Evolutionary conservation across 2,329 filamentous ascomycete species (phyloP), one percentile per base, ranked within the genome.

Genomic region (Elsinoe necatrix): DNA sequence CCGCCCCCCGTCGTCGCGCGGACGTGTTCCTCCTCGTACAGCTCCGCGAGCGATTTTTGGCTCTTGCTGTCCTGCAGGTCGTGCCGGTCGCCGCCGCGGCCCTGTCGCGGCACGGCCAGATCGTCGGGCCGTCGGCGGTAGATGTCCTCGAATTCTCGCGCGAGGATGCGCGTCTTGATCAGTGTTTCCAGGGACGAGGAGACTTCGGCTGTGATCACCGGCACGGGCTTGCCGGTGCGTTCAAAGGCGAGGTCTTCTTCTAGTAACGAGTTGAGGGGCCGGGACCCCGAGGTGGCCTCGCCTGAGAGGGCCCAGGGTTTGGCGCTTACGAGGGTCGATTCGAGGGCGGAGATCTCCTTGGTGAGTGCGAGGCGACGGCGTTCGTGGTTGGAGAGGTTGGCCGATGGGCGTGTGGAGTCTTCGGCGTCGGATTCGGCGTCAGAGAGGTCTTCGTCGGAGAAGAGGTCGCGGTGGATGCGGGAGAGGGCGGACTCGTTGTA

Each of bases 221-320:
- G 89, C 0, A 97, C 86, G 0, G 93, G 92, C 70, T 97, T 98
- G 66, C 93, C 93, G 20, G 89, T 83, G 65, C 95, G 84, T 73
- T 98, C 93, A 67, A 97, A 98, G 62, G 97, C 92, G 23, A 98
- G 80, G 65, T 97, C 90, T 73, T 97, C 84, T 68, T 97, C 91
- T 1, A 98, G 81, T 1, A 98, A 80, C 0, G 92, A 96, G 74
- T 98, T 97, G 55, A 89, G 69, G 0, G 93, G 93, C 34, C 93
- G 82, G 63, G 93, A 89, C 0, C 78, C 78, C 1, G 89, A 92
- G 50, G 83, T 80, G 3, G 91, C 91, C 77, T 98, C 93, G 66
- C 93, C 93, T 8, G 86, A 81, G 54, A 97, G 75, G 16, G 88
- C 87, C 93, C 93, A 98, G 66, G 92, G 83, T 58, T 90, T 85